Conservation (phyloP, 2,329 filamentous ascomycete genomes). For the Graphium sp. region DNA sequence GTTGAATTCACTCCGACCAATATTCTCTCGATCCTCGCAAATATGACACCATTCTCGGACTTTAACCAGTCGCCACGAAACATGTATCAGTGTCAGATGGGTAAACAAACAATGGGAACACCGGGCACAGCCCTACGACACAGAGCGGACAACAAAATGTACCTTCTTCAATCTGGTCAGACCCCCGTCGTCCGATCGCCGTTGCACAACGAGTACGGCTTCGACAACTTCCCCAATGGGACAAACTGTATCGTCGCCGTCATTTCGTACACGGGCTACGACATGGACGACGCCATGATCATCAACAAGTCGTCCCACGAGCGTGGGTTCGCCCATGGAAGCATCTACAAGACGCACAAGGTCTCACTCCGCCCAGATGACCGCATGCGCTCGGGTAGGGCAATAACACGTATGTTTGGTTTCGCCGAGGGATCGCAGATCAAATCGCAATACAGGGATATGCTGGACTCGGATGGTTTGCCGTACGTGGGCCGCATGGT, state of each 20-base stretch:
- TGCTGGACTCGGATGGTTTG: slow-evolving; percentile 75
- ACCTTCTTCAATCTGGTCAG: slow-evolving; percentile 86
- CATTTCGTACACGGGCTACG: slow-evolving; percentile 96
- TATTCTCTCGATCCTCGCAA: slow-evolving; percentile 92
- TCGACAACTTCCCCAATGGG: slow-evolving; percentile 97
- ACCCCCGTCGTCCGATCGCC: slow-evolving; percentile 86
- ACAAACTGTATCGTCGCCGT: slow-evolving; percentile 92
- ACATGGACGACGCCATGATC: slow-evolving; percentile 99
- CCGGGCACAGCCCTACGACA: slow-evolving; percentile 71
- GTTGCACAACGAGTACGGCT: slow-evolving; percentile 86
- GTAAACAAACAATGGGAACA: slow-evolving; percentile 98
- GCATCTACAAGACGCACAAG: slow-evolving; percentile 96
- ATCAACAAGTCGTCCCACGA: slow-evolving; percentile 95
- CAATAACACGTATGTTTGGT: slow-evolving; percentile 71
- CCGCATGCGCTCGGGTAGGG: slow-evolving; percentile 46
- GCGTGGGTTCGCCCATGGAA: slow-evolving; percentile 86
- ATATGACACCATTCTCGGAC: slow-evolving; percentile 97
- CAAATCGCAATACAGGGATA: slow-evolving; percentile 50
- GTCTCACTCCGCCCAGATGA: slow-evolving; percentile 71
- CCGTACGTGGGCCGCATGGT: slow-evolving; percentile 66
- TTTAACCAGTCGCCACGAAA: slow-evolving; percentile 98
- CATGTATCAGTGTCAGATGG: slow-evolving; percentile 99
- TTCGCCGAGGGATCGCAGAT: slow-evolving; percentile 67
- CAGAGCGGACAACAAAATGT: slow-evolving; percentile 94
- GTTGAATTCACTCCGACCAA: slow-evolving; percentile 91